Evolutionary conservation across 108 stramenopile species (phyloP).

Genomic region (Mediolabrus comicus): DNA sequence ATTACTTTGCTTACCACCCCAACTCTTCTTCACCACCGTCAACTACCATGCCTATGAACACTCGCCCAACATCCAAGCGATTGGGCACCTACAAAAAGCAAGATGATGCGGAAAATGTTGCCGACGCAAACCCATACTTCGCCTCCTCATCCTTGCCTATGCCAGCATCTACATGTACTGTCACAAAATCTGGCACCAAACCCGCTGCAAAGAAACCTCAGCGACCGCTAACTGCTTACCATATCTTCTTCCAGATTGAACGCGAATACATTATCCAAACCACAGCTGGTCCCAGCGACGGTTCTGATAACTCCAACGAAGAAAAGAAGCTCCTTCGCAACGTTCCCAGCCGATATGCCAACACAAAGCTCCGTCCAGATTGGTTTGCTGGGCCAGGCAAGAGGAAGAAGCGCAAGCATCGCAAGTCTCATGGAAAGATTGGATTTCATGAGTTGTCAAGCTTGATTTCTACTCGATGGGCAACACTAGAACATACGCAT

Average conservation of each 20-base stretch:
- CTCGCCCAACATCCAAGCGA: slow-evolving; percentile 1
- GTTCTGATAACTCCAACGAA: neutral
- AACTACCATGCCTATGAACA: neutral
- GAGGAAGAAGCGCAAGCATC: slow-evolving; percentile 52
- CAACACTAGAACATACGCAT: slow-evolving; percentile 27
- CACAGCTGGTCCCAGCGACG: slow-evolving; percentile 5
- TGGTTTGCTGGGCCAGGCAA: slow-evolving; percentile 44
- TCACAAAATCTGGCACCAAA: neutral
- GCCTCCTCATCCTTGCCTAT: neutral
- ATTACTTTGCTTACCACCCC: no score
- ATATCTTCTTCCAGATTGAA: slow-evolving; percentile 19
- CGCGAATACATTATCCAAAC: slow-evolving; percentile 11
- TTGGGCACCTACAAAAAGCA: no score
- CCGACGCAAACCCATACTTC: neutral
- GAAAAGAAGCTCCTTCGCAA: slow-evolving; percentile 23
- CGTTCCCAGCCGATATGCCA: slow-evolving; percentile 30
- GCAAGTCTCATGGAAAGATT: slow-evolving; percentile 83
- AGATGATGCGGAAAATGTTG: no score
- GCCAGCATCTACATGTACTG: neutral
- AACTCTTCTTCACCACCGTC: neutral
- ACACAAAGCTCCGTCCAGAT: slow-evolving; percentile 33
- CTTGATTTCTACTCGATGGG: slow-evolving; percentile 67
- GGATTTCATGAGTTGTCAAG: slow-evolving; percentile 75
- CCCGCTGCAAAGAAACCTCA: slow-evolving; percentile 4
- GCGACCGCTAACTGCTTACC: slow-evolving; percentile 10